Conservation (phyloP, 768 basidiomycete species). For the Leccinum boreale region DNA sequence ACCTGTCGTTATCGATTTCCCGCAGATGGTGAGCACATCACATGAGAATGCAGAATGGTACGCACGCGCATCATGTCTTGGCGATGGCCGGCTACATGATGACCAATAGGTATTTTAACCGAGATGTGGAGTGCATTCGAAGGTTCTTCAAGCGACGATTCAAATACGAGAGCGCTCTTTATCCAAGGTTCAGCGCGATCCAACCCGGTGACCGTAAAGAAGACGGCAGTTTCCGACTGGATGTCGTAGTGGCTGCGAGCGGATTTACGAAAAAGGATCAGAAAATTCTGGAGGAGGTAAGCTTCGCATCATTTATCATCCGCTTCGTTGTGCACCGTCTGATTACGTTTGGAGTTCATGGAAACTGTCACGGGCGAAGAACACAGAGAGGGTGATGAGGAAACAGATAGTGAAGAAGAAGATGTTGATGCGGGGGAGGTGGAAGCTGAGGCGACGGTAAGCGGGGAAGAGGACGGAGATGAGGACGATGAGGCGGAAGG, state of each 20-base stretch:
- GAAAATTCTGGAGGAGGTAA: slow-evolving; percentile 79
- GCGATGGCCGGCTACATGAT: slow-evolving; percentile 8
- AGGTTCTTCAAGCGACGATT: slow-evolving; percentile 90
- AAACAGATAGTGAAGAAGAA: slow-evolving; percentile 34
- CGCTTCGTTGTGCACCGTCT: slow-evolving; percentile 15
- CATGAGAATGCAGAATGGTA: slow-evolving; percentile 97
- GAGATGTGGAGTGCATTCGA: slow-evolving; percentile 95
- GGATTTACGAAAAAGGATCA: slow-evolving; percentile 87
- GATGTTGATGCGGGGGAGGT: slow-evolving; percentile 38
- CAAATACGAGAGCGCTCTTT: slow-evolving; percentile 86
- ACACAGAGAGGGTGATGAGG: slow-evolving; percentile 26
- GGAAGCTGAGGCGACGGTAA: slow-evolving; percentile 30
- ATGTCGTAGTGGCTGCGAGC: slow-evolving; percentile 91
- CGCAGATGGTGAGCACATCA: slow-evolving; percentile 98
- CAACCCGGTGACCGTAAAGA: slow-evolving; percentile 33
- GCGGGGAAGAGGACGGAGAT: slow-evolving; percentile 30
- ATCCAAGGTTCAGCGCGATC: slow-evolving; percentile 71
- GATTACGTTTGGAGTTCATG: slow-evolving; percentile 56
- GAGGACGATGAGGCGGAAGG: slow-evolving; percentile 37
- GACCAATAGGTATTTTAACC: slow-evolving; percentile 87
- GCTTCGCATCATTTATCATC: slow-evolving; percentile 28
- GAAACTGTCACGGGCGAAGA: slow-evolving; percentile 45
- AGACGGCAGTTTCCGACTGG: slow-evolving; percentile 65
- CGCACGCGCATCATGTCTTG: slow-evolving; percentile 24
- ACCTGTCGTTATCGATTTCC: slow-evolving; percentile 95